phyloP scores from a whole-genome alignment of 495 filamentous ascomycete species.

The Rostrohypoxylon terebratum region DNA sequence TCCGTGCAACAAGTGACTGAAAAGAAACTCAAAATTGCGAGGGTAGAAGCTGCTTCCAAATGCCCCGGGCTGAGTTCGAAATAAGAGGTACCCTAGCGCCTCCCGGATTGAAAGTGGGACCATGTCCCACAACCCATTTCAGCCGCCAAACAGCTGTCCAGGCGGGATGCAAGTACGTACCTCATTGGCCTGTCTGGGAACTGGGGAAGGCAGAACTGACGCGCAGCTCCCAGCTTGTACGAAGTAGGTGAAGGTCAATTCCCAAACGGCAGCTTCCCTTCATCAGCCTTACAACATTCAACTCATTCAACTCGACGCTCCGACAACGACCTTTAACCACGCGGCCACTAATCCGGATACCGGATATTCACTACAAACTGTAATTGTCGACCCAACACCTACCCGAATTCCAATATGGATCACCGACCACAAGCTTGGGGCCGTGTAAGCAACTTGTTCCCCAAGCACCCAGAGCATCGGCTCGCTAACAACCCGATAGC shows the following conservation, averaged over 20 bases:
- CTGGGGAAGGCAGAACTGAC: constrained; percentile 53
- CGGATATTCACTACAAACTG: neutral
- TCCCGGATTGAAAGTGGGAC: constrained; percentile 5
- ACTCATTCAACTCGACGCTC: constrained; percentile 19
- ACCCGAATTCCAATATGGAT: constrained; percentile 71
- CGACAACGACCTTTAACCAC: constrained; percentile 7
- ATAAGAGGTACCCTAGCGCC: constrained; percentile 5
- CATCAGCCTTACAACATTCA: constrained; percentile 21
- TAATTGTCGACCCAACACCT: no score
- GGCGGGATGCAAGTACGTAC: constrained; percentile 17
- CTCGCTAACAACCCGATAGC: constrained; percentile 63
- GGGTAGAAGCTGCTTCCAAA: no score
- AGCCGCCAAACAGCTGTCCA: constrained; percentile 17
- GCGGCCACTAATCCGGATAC: neutral
- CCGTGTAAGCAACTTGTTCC: constrained; percentile 70
- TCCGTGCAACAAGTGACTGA: no score
- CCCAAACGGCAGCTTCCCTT: constrained; percentile 36
- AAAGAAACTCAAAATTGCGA: no score
- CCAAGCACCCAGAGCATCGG: constrained; percentile 18
- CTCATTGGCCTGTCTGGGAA: neutral
- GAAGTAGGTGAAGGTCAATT: constrained; percentile 14
- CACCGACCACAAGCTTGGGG: constrained; percentile 97
- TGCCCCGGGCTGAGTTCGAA: no score
- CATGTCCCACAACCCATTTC: neutral
- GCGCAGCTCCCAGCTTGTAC: constrained; percentile 46